Conservation (phyloP, 225 moss, liverwort and hornwort genomes). For the Pleurozium schreberi region DNA sequence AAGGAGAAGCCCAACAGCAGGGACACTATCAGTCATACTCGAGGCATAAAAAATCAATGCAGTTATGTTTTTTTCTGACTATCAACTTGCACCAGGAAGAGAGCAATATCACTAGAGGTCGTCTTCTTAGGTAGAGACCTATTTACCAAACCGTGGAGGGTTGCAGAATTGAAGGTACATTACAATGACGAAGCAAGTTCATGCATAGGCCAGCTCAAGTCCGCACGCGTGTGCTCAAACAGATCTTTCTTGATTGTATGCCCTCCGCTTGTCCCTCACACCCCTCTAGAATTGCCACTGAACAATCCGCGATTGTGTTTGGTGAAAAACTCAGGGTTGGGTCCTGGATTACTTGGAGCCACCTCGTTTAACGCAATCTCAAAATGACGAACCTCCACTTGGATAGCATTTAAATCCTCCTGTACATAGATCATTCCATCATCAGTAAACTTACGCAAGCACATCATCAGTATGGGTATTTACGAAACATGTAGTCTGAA, state of each 20-base stretch:
- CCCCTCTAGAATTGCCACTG: neutral
- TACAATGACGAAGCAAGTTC: neutral
- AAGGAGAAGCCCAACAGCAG: neutral
- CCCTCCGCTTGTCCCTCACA: neutral
- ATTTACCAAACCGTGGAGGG: neutral
- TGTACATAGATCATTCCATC: neutral
- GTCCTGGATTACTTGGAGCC: constrained; percentile 35
- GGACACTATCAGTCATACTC: neutral
- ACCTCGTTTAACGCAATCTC: constrained; percentile 32
- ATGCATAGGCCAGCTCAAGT: neutral
- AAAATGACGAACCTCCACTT: constrained; percentile 42
- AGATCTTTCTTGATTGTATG: neutral
- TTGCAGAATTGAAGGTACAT: neutral
- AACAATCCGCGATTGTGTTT: constrained; percentile 30
- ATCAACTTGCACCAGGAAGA: neutral
- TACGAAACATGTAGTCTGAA: no score
- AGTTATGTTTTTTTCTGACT: neutral
- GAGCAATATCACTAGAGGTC: neutral
- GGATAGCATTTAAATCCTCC: constrained; percentile 33
- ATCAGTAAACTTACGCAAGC: neutral
- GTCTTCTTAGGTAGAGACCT: neutral
- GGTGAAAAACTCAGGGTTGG: constrained; percentile 22
- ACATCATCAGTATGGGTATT: neutral
- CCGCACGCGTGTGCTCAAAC: neutral
- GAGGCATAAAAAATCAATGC: neutral